Conservation (phyloP, 306 rosid species). For the Sophora flavescens region DNA sequence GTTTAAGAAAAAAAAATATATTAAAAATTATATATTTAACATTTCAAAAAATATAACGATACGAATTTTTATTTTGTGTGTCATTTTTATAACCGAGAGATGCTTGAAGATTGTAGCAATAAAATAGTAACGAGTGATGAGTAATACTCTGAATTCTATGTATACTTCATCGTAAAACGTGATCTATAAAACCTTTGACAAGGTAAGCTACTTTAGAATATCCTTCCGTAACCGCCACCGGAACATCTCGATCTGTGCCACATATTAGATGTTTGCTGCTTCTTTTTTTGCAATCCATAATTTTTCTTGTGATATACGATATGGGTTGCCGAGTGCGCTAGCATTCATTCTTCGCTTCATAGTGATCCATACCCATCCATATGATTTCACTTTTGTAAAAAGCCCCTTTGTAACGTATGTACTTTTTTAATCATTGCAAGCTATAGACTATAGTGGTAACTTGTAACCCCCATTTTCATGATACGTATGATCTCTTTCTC, state of each 20-base stretch:
- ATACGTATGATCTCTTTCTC: neutral
- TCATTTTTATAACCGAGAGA: too few relatives aligned
- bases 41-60: too few relatives aligned
- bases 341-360: conserved; percentile 35
- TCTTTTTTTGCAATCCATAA: neutral
- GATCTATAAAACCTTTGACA: too few relatives aligned
- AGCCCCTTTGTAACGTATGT: conserved; percentile 10
- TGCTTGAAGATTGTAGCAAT: too few relatives aligned
- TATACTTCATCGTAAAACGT: too few relatives aligned
- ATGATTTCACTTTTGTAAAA: conserved; percentile 27
- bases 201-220: too few relatives aligned
- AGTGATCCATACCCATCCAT: conserved; percentile 30
- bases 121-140: too few relatives aligned
- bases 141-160: too few relatives aligned
- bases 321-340: conserved; percentile 36
- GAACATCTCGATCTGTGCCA: conserved; percentile 19
- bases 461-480: conserved; percentile 19
- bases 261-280: neutral
- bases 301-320: conserved; percentile 46
- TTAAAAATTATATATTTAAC: too few relatives aligned
- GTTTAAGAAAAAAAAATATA: too few relatives aligned
- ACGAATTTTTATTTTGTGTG: too few relatives aligned
- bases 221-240: conserved; percentile 26
- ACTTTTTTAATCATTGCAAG: conserved; percentile 6
- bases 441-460: neutral